phyloP scores from a whole-genome alignment of 805 yeast species.

The Yamadazyma ubonensis region DNA sequence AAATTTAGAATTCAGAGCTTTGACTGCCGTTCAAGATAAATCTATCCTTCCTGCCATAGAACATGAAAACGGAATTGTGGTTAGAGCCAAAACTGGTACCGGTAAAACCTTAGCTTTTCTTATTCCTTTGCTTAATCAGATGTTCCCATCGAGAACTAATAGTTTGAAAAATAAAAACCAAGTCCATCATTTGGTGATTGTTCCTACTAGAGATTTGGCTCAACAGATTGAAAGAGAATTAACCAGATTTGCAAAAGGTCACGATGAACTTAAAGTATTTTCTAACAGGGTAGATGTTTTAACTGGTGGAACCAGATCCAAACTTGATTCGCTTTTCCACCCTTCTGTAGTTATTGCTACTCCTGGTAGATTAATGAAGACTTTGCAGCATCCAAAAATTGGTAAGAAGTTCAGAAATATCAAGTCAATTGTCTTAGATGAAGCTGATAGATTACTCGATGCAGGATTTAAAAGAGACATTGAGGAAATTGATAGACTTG shows the following conservation, averaged over 20 bases:
- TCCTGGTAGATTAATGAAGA: slow-evolving; percentile 80
- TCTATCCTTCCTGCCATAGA: slow-evolving; percentile 58
- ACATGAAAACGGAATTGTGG: slow-evolving; percentile 65
- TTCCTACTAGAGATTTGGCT: slow-evolving; percentile 93
- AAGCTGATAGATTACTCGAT: slow-evolving; percentile 85
- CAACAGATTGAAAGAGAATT: slow-evolving; percentile 70
- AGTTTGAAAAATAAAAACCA: slow-evolving; percentile 31
- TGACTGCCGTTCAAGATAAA: slow-evolving; percentile 70
- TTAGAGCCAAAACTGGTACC: slow-evolving; percentile 92
- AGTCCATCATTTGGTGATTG: slow-evolving; percentile 57
- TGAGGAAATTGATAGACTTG: slow-evolving; percentile 50
- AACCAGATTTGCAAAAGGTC: slow-evolving; percentile 36
- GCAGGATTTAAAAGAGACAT: slow-evolving; percentile 74
- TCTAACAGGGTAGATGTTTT: slow-evolving; percentile 46
- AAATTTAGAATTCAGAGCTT: slow-evolving; percentile 45
- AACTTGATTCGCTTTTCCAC: slow-evolving; percentile 24
- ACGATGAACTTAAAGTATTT: slow-evolving; percentile 18
- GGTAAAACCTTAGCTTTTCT: slow-evolving; percentile 92
- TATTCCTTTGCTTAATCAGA: slow-evolving; percentile 56
- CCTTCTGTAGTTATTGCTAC: slow-evolving; percentile 80
- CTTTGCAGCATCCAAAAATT: slow-evolving; percentile 42
- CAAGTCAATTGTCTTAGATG: slow-evolving; percentile 75
- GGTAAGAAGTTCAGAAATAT: slow-evolving; percentile 52
- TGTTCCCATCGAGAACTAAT: slow-evolving; percentile 31
- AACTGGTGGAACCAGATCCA: slow-evolving; percentile 63